Evolutionary conservation across 257 asterid species (phyloP).

Genomic region (Przewalskia tangutica): DNA sequence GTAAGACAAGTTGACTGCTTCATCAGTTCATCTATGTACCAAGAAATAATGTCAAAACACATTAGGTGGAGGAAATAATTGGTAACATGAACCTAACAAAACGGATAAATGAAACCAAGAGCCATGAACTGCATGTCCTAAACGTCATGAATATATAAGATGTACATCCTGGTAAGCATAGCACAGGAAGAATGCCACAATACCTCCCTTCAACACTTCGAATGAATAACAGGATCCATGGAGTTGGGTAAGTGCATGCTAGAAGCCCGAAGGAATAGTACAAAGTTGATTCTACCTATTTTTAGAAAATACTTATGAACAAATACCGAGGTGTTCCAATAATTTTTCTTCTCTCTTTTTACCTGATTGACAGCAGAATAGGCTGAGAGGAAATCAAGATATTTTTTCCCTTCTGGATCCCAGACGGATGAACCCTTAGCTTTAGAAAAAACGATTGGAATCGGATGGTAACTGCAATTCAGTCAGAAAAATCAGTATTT

Average conservation of each 20-base stretch:
- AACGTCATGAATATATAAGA: not conserved
- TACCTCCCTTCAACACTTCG: not conserved
- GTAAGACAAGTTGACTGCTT: not conserved
- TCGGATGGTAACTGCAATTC: constrained; percentile 85
- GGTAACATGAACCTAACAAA: not conserved
- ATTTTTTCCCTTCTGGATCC: constrained; percentile 95
- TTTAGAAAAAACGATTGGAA: constrained; percentile 83
- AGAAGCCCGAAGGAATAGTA: not conserved
- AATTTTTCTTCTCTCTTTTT: not conserved
- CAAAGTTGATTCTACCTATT: not conserved
- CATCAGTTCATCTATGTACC: not conserved
- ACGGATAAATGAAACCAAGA: not conserved
- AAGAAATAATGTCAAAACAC: not conserved
- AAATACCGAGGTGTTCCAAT: not conserved
- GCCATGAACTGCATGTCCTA: not conserved
- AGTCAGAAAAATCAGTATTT: constrained; percentile 9
- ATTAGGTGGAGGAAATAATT: not conserved
- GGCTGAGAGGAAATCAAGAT: constrained; percentile 91
- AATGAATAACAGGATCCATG: not conserved
- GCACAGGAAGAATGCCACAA: not conserved
- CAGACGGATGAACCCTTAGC: constrained; percentile 77
- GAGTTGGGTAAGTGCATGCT: not conserved
- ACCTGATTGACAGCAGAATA: constrained; percentile 99
- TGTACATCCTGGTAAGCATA: not conserved
- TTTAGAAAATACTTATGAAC: not conserved